Evolutionary conservation across 345 rosid species (phyloP).

Genomic region (Turnera subulata): DNA sequence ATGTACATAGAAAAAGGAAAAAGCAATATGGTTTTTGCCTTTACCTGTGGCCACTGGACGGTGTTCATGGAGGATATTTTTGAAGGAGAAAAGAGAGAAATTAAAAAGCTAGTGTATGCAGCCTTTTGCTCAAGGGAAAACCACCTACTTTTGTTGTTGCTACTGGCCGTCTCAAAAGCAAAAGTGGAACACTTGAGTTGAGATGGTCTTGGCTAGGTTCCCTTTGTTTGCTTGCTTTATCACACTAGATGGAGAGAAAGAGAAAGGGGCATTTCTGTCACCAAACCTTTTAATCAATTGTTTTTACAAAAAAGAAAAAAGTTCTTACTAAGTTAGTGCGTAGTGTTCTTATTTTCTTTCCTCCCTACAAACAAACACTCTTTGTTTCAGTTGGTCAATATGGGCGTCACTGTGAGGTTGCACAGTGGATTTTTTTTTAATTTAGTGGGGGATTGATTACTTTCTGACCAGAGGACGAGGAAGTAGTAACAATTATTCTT

Average conservation of each 20-base stretch:
- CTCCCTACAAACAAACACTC: background rate
- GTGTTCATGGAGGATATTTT: slow-evolving; percentile 28
- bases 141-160: slow-evolving; percentile 18
- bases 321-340: no score
- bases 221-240: slow-evolving; percentile 14
- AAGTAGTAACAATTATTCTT: slow-evolving; percentile 2
- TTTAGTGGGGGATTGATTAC: no score
- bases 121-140: slow-evolving; percentile 17
- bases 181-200: slow-evolving; percentile 7
- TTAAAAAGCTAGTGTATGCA: no score
- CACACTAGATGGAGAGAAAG: slow-evolving; percentile 5
- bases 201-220: no score
- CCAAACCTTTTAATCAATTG: background rate
- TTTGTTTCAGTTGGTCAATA: background rate
- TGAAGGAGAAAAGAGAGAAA: slow-evolving; percentile 13
- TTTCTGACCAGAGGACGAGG: slow-evolving; percentile 14
- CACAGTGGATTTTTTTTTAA: slow-evolving; percentile 4
- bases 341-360: background rate
- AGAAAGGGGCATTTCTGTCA: slow-evolving; percentile 18
- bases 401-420: slow-evolving; percentile 5
- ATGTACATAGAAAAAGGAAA: slow-evolving; percentile 11
- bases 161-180: slow-evolving; percentile 23
- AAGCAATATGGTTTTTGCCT: background rate
- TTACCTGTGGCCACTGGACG: slow-evolving; percentile 48
- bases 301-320: no score